Evolutionary conservation across 352 stramenopile species (phyloP), one percentile per base, ranked within the genome.

Genomic region (Phytopythium litorale): DNA sequence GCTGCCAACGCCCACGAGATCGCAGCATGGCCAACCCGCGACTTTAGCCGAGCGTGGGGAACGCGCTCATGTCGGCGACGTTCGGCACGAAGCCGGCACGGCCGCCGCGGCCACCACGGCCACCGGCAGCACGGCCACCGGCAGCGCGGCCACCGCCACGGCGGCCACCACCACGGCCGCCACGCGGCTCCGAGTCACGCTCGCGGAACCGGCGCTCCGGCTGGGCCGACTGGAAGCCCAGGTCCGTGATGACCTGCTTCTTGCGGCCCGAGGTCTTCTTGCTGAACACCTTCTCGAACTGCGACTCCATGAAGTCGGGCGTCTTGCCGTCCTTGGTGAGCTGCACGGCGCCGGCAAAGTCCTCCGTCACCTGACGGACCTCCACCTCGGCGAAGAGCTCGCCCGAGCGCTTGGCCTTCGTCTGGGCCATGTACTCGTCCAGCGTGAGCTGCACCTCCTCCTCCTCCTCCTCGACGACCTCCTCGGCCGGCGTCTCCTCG

Each of bases 261-360:
- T 99, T 99, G 70, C 90, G 92, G 63, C 82, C 88, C 60, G 88
- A 92, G 59, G 92, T 97, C 88, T 98, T 98, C 68, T 97, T 94
- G 72, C 95, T 92, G 84, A 97, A 98, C 65, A 98, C 90, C 80
- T 98, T 97, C 68, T 98, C 86, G 74, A 82, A 95, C 72, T 88
- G 78, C 50, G 86, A 72, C 65, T 93, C 86, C 67, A 95, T 89
- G 64, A 93, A 95, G 73, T 95, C 86, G 15, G 84, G 81, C 46
- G 86, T 95, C 80, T 84, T 95, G 81, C 87, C 84, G 33, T 96
- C 84, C 67, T 95, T 91, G 60, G 85, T 91, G 67, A 92, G 78
- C 63, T 81, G 73, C 64, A 82, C 71, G 30, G 81, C 78, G 70
- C 64, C 71, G 6, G 81, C 70, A 65, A 98, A 98, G 62, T 98